Percentiles rank a stretch among this genome's conserved stretches.
Conservation (phyloP, 2,329 filamentous ascomycete species). For the Bipolaris sorokiniana region DNA sequence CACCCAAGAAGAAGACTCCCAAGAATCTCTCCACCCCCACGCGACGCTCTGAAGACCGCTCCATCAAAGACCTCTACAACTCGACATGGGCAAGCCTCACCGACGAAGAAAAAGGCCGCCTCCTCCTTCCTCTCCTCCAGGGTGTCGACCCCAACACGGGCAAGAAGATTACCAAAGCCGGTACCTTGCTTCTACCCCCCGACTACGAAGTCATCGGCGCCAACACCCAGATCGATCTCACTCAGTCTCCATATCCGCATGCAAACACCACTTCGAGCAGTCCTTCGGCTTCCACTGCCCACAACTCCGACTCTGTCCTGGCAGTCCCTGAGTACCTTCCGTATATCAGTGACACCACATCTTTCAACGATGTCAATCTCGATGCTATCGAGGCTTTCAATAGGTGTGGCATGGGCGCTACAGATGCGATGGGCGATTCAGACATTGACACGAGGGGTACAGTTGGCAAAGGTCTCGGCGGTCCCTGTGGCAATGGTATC, state of each 20-base stretch:
- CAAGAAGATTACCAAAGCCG: neutral
- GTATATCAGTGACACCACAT: neutral
- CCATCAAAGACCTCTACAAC: constrained; percentile 14
- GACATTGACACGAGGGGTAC: neutral
- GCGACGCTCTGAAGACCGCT: neutral
- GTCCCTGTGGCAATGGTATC: constrained; percentile 2
- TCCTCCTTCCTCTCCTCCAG: constrained; percentile 28
- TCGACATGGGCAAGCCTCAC: constrained; percentile 18
- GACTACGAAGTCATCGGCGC: constrained; percentile 9
- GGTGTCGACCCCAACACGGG: constrained; percentile 26
- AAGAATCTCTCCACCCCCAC: neutral
- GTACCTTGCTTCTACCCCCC: neutral
- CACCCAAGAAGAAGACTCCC: constrained; percentile 1
- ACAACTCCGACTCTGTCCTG: neutral
- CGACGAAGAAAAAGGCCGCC: constrained; percentile 22
- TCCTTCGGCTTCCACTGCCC: neutral
- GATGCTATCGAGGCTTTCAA: neutral
- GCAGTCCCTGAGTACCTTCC: neutral
- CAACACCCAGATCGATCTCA: neutral
- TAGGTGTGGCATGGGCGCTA: neutral
- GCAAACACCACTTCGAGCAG: neutral
- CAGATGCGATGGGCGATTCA: neutral
- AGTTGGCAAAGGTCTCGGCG: neutral
- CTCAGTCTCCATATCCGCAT: neutral
- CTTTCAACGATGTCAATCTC: neutral